phyloP scores from a whole-genome alignment of 2,329 filamentous ascomycete genomes.

The Cryphonectria parasitica region DNA sequence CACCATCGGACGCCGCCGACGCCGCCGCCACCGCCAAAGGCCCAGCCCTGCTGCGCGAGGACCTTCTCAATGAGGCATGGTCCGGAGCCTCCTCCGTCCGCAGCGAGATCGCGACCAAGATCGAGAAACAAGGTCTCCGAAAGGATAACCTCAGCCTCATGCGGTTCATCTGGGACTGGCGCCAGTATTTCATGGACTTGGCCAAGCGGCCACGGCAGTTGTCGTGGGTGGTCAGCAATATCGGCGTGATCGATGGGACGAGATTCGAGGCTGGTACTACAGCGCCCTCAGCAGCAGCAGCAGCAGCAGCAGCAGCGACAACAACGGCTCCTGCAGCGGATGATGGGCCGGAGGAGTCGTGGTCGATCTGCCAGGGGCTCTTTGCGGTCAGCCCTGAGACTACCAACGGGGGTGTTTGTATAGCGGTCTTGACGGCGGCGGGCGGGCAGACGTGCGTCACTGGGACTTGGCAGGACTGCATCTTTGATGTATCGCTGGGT shows the following conservation, averaged over 20 bases:
- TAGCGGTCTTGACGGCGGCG: background rate
- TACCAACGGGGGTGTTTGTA: background rate
- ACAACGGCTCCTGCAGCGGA: background rate
- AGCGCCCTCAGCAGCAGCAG: background rate
- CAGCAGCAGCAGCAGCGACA: too few relatives aligned
- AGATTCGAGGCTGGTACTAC: background rate
- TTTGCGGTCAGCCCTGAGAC: background rate
- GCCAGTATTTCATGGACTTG: background rate
- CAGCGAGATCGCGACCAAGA: background rate
- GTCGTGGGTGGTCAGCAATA: background rate
- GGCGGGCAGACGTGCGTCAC: background rate
- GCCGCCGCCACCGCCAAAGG: background rate
- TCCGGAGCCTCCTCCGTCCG: constrained; percentile 5
- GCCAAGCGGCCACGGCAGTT: background rate
- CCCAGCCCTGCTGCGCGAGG: background rate
- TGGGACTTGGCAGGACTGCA: background rate
- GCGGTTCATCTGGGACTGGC: constrained; percentile 13
- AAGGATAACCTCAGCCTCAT: constrained; percentile 1
- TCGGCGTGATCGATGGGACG: constrained; percentile 2
- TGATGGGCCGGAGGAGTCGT: background rate
- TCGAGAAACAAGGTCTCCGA: background rate
- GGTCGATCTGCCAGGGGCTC: constrained; percentile 4
- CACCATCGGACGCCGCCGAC: background rate
- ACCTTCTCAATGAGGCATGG: background rate
- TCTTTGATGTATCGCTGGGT: background rate